Percentiles rank a stretch among this genome's conserved stretches.
phyloP scores from a whole-genome alignment of 176 grass and related monocot genomes.

The Zizania latifolia region DNA sequence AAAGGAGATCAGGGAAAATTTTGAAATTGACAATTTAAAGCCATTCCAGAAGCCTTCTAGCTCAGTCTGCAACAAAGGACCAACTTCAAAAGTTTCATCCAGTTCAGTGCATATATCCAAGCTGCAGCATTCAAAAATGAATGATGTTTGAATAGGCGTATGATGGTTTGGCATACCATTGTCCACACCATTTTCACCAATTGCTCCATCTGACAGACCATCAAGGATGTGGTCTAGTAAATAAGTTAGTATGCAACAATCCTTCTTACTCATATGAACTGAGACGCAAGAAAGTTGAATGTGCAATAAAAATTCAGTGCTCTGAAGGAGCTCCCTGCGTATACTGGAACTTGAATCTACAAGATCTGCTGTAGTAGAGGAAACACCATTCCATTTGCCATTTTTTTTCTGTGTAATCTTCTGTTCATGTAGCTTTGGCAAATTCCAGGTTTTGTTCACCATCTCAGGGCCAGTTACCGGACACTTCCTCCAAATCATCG shows the following conservation, averaged over 20 bases:
- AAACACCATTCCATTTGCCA: conserved; percentile 64
- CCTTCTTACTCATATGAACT: conserved; percentile 58
- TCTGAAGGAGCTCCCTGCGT: conserved; percentile 66
- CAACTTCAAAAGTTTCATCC: conserved; percentile 58
- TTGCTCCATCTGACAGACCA: conserved; percentile 45
- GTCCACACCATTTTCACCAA: conserved; percentile 15
- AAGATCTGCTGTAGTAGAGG: conserved; percentile 58
- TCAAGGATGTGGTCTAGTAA: conserved; percentile 55
- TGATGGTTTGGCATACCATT: conserved; percentile 25
- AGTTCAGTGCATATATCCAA: conserved; percentile 66
- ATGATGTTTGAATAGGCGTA: conserved; percentile 53
- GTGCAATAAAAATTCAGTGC: conserved; percentile 73
- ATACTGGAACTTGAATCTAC: conserved; percentile 50
- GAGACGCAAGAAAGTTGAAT: conserved; percentile 55
- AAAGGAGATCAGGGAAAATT: conserved; percentile 61
- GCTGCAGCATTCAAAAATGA: conserved; percentile 58
- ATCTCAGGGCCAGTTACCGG: conserved; percentile 49
- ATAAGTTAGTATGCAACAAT: conserved; percentile 52
- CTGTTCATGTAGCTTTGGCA: conserved; percentile 61
- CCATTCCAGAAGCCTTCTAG: conserved; percentile 70
- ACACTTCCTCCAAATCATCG: conserved; percentile 55
- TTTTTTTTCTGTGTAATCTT: conserved; percentile 41
- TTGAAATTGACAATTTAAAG: conserved; percentile 62
- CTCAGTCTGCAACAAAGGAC: conserved; percentile 76
- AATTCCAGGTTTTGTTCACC: conserved; percentile 63